Evolutionary conservation across 441 rosid genomes (phyloP).

Genomic region (Viola pubescens): DNA sequence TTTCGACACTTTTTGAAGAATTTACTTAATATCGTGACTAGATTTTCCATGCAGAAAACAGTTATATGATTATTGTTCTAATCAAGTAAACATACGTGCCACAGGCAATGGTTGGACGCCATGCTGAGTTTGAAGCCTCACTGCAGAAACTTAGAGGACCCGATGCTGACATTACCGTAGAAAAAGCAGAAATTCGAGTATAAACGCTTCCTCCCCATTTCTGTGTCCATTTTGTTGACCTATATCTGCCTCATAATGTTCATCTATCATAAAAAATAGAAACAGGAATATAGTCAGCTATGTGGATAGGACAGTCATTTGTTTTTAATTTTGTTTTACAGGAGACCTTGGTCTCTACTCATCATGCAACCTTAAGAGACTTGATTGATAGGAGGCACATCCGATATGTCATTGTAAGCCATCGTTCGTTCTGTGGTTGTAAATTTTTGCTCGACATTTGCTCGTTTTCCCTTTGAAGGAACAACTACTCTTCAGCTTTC

Average conservation of each 20-base stretch:
- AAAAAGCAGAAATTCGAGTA: constrained; percentile 42
- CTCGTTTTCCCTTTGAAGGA: no score
- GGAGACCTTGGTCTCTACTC: constrained; percentile 56
- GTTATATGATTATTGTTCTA: background rate
- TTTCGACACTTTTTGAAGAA: background rate
- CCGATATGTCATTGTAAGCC: constrained; percentile 45
- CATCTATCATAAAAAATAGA: background rate
- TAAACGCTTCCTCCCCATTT: background rate
- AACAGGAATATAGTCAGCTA: no score
- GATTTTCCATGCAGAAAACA: background rate
- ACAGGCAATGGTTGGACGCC: constrained; percentile 61
- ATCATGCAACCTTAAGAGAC: constrained; percentile 47
- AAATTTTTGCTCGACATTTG: background rate
- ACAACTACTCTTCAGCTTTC: background rate
- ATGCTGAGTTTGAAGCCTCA: constrained; percentile 46
- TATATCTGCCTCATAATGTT: constrained; percentile 1
- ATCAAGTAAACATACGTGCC: constrained; percentile 1
- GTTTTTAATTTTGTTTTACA: constrained; percentile 23
- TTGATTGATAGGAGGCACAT: constrained; percentile 63
- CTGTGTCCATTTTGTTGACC: background rate
- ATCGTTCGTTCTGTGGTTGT: background rate
- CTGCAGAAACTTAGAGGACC: constrained; percentile 62
- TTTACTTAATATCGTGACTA: background rate
- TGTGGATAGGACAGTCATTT: background rate
- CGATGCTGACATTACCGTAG: constrained; percentile 48